Base-by-base conservation (phyloP, 1,284 basidiomycete genomes). In the Ustilago xerochloae region DNA sequence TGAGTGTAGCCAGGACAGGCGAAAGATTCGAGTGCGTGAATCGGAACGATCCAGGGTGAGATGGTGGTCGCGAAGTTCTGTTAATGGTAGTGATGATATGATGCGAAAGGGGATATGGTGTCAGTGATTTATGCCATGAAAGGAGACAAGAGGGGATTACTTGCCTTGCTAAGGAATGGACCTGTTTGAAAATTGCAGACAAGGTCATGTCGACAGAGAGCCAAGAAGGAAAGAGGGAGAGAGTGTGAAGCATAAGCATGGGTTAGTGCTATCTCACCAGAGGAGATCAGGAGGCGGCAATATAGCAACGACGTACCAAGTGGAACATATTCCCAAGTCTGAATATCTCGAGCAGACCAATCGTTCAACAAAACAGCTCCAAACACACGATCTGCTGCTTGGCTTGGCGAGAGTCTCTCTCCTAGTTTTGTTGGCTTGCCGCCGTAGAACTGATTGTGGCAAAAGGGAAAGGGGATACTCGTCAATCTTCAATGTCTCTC, bases 281-380 rank as follows among this genome's bases (percentile, higher is more conserved):
- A n/a, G n/a, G n/a, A n/a, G n/a, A n/a, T 35, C 28, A 13, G 13
- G 13, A 13, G 16, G 24, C 13, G 30, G 32, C 24, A 9, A 24
- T 8, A 18, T 0, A 4, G 29, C 29, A 22, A 29, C 9, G 12
- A 56, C 58, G 16, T 43, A 57, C 64, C 72, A 15, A 75, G 60
- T 16, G 72, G 72, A 6, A 72, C 63, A 35, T 75, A 75, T 35
- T 75, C 68, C 73, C 73, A 75, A 4, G 68, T 59, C 50, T 75
- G 73, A 13, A 75, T 60, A 45, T 75, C 73, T 35, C 78, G 56
- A 1, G 78, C 77, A 3, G 64, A 69, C 77, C 78, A 80, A 39
- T 80, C 78, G 57, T 79, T 79, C 18, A 80, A 68, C 15, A 80
- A 56, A 32, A 79, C 65, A 16, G 55, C 71, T 24, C 78, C 78